Conservation (phyloP, 2,329 filamentous ascomycete genomes). For the Fonsecaea pedrosoi region DNA sequence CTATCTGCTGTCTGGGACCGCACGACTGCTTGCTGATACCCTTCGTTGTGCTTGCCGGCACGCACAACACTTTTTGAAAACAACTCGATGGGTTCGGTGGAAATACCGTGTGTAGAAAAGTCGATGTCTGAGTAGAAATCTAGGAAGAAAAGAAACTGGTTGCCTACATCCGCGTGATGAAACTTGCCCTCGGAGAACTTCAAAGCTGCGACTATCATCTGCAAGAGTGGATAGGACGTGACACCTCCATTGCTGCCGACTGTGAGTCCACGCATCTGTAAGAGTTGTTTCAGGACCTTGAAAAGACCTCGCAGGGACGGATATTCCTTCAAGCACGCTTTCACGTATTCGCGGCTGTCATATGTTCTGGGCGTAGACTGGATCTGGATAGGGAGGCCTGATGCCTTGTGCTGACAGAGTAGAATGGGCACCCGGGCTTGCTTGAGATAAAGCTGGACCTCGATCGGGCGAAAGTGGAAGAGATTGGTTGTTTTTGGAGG, state of each 20-base stretch:
- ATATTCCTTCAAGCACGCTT: constrained; percentile 56
- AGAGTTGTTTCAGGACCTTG: constrained; percentile 55
- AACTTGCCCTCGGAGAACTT: constrained; percentile 51
- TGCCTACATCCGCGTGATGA: constrained; percentile 44
- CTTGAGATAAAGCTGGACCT: constrained; percentile 26
- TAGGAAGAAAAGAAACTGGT: constrained; percentile 58
- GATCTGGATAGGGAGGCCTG: constrained; percentile 61
- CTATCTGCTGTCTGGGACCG: not conserved
- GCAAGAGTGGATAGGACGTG: constrained; percentile 61
- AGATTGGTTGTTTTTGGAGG: constrained; percentile 16
- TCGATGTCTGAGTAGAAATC: constrained; percentile 58
- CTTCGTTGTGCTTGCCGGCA: not conserved
- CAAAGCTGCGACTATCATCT: constrained; percentile 63
- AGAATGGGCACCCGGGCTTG: constrained; percentile 45
- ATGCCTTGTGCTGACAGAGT: constrained; percentile 51
- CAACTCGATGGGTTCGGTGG: constrained; percentile 55
- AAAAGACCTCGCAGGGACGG: constrained; percentile 59
- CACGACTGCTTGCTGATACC: constrained; percentile 16
- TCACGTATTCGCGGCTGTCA: constrained; percentile 52
- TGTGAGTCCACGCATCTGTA: constrained; percentile 59
- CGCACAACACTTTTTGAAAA: constrained; percentile 48
- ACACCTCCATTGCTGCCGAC: constrained; percentile 58
- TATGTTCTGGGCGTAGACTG: constrained; percentile 54
- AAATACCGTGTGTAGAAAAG: constrained; percentile 55
- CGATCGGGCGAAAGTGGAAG: constrained; percentile 16